These are phyloP conservation scores for Podospora didyma DNA, from an alignment of 495 filamentous ascomycete genomes.

Conservation along the genomic window DNA sequence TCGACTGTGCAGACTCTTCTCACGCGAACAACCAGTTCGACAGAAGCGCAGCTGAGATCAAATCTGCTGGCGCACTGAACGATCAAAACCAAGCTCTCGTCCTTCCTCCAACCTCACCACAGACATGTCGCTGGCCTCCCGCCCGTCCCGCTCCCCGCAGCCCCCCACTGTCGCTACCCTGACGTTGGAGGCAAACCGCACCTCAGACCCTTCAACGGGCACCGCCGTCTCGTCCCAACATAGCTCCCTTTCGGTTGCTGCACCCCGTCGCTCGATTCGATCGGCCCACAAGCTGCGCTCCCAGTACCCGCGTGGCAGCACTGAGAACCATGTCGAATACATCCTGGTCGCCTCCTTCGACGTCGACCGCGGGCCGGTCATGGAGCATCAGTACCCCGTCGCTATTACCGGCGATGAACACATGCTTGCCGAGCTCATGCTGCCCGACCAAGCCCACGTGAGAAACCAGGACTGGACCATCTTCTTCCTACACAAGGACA, in stretches of 20 bases:
- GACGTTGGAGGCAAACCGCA: constrained; percentile 41
- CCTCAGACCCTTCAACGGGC: constrained; percentile 46
- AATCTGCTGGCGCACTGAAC: constrained; percentile 11
- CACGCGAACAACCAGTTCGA: constrained; percentile 10
- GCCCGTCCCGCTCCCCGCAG: constrained; percentile 50
- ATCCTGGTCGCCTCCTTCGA: constrained; percentile 98
- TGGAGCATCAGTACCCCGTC: constrained; percentile 96
- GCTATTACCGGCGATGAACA: constrained; percentile 94
- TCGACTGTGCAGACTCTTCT: constrained; percentile 8
- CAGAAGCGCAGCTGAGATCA: background rate
- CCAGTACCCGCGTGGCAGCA: constrained; percentile 75
- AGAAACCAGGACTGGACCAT: constrained; percentile 98
- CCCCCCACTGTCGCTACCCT: constrained; percentile 22
- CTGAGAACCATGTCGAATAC: constrained; percentile 95
- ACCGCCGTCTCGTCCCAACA: constrained; percentile 50
- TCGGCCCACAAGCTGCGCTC: constrained; percentile 59
- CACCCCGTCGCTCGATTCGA: constrained; percentile 39
- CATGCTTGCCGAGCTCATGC: constrained; percentile 98
- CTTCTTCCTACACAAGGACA: constrained; percentile 97
- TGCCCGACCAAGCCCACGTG: constrained; percentile 94
- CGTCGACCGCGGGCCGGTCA: constrained; percentile 90
- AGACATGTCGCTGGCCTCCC: constrained; percentile 46
- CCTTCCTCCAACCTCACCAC: constrained; percentile 55
- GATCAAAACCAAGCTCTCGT: constrained; percentile 55
- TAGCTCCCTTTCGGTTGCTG: constrained; percentile 44